phyloP scores from a whole-genome alignment of 2,329 filamentous ascomycete genomes.

The Leptosphaerulina australis region DNA sequence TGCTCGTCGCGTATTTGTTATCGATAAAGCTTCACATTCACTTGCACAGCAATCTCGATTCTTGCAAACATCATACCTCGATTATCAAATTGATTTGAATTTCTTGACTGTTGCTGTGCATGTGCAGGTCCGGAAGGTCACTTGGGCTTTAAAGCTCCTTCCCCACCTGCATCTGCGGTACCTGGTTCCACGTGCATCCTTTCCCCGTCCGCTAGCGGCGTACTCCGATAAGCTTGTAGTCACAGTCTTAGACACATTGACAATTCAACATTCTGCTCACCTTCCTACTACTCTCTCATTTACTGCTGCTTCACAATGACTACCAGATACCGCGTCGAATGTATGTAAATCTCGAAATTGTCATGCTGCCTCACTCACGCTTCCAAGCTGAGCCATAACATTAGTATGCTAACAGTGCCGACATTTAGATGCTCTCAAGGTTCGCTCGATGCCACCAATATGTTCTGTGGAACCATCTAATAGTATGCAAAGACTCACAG shows the following conservation, averaged over 20 bases:
- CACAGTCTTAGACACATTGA: conserved; percentile 25
- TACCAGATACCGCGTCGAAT: conserved; percentile 52
- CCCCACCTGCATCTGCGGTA: conserved; percentile 10
- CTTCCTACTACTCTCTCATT: conserved; percentile 5
- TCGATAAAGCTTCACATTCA: conserved; percentile 29
- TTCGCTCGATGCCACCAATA: too few relatives aligned
- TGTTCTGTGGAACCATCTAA: too few relatives aligned
- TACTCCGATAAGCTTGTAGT: conserved; percentile 35
- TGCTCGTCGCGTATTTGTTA: conserved; percentile 19
- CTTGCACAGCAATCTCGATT: not conserved
- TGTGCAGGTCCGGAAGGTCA: not conserved
- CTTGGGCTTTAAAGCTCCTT: not conserved
- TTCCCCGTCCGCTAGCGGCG: conserved; percentile 25
- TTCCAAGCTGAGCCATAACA: conserved; percentile 10
- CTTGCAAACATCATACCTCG: too few relatives aligned
- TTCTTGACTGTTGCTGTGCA: too few relatives aligned
- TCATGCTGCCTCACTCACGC: conserved; percentile 3
- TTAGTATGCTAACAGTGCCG: conserved; percentile 24
- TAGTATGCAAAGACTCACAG: conserved; percentile 75
- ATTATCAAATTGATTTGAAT: too few relatives aligned
- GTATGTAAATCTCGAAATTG: conserved; percentile 28
- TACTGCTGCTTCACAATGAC: conserved; percentile 41
- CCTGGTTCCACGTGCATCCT: conserved; percentile 27
- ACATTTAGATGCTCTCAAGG: conserved; percentile 67
- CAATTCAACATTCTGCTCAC: conserved; percentile 20